These are phyloP conservation scores for Colletotrichum costaricense DNA, from an alignment of 2,329 filamentous ascomycete genomes.

Conservation along the genomic window DNA sequence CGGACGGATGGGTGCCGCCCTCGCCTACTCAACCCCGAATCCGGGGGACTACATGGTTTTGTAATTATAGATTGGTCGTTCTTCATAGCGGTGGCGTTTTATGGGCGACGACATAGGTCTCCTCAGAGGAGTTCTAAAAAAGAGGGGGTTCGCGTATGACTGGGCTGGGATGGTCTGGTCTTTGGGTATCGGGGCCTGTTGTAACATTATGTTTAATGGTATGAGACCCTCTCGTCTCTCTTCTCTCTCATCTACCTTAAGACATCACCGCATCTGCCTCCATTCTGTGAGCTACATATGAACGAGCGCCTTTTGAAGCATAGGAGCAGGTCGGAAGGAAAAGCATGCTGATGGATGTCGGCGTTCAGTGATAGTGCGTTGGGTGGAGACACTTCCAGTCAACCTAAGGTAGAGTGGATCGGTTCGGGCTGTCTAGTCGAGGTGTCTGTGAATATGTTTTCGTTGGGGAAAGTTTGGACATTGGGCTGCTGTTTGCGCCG, in stretches of 20 bases:
- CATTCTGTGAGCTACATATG: not conserved
- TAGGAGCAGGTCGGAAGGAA: not conserved
- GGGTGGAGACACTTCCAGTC: too few species aligned
- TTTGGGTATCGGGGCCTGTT: conserved; percentile 6
- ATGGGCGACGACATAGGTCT: not conserved
- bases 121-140: not conserved
- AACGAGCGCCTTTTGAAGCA: not conserved
- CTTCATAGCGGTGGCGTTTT: conserved; percentile 59
- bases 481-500: fast-evolving
- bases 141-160: not conserved
- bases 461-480: too few species aligned
- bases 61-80: conserved; percentile 48
- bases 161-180: conserved; percentile 2
- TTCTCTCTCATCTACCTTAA: conserved; percentile 10
- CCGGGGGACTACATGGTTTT: conserved; percentile 36
- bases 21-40: not conserved
- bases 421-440: too few species aligned
- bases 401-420: too few species aligned
- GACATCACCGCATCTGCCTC: not conserved
- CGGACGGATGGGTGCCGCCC: too few species aligned
- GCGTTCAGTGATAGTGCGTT: too few species aligned
- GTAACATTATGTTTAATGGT: conserved; percentile 29
- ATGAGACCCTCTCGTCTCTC: conserved; percentile 34
- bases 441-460: too few species aligned
- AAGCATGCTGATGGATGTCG: not conserved